Evolutionary conservation across 345 rosid species (phyloP), one percentile per base, ranked within the genome.

Genomic region (Salix udensis): DNA sequence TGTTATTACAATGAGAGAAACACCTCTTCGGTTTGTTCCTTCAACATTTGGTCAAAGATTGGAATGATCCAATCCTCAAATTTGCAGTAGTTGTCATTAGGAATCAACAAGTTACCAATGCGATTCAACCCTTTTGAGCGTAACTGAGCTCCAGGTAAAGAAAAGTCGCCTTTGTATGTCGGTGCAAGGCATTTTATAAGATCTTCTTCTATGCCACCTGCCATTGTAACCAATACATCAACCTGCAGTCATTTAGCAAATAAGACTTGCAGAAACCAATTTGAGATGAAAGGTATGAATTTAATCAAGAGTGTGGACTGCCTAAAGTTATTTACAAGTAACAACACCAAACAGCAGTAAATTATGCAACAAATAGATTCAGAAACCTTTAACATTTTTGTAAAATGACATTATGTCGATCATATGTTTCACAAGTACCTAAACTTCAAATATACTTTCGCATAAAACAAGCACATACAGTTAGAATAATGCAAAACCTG

Each of bases 191-290:
- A 93, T 82, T 96, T 96, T 6, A 93, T 90, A 5, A 96, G 92
- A 86, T 96, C 99, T 87, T 96, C 99, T 80, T 96, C 98, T 65
- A 96, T 91, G 28, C 99, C 99, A 81, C 99, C 99, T 31, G 98
- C 85, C 34, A 97, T 94, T 5, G 99, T 96, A 50, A 90, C 98
- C 52, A 96, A 83, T 60, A 96, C 98, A 91, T 96, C 94, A 66
- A 96, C 98, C 99, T 96, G 74, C 79, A 85, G 4, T 79, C 75
- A 82, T 30, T 65, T 77, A 13, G 31, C 30, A 76, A 69, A 68
- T 23, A 58, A 40, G 46, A 73, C 3, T 75, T 58, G 28, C 61
- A 65, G 7, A 21, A 67, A 74, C 34, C 67, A 36, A 70, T 34
- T 42, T 18, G 52, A 76, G 70, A 70, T 58, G 14, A 15, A 36